Evolutionary conservation across 805 yeast species (phyloP), one percentile per base, ranked within the genome.

Genomic region (Myxozyma kluyveri): DNA sequence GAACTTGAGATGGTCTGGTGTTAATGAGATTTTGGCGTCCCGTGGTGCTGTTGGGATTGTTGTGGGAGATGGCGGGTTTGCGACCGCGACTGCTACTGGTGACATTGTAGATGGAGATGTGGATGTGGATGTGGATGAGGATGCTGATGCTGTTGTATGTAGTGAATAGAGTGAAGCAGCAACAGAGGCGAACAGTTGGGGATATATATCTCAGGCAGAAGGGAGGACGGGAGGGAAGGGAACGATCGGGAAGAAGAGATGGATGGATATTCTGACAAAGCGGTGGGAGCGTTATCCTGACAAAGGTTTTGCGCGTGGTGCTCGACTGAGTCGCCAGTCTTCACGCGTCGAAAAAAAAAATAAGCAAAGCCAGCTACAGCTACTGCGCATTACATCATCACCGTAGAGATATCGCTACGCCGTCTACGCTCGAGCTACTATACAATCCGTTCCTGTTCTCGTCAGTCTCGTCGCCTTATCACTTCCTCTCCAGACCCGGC

Each of bases 1-100:
- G 64, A 83, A 86, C 21, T 73, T 76, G 19, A 89, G 61, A 51
- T 88, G 89, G 21, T 72, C 76, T 42, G 73, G 70, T 0, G 81
- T 69, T 31, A 82, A 67, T 19, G 63, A 38, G 21, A 69, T 42
- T 26, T 49, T 52, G 40, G 36, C n/a, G 42, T 50, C 50, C 31
- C 7, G 33, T n/a, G 24, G 35, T 14, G 17, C 36, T 3, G 24
- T 31, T 14, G n/a, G 23, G 9, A n/a, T 6, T 4, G 40, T 24
- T 4, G 32, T 7, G 26, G 4, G 41, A 17, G 37, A 32, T 5
- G 23, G 31, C 17, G 29, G 12, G 18, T 18, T 37, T 6, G 33
- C 29, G 26, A 9, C 17, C 18, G 12, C 32, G 45, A 44, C 49
- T 38, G 57, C 54, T 38, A 45, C 53, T 4, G 57, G 57, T 6